Percentiles rank a stretch among this genome's conserved stretches.
Conservation (phyloP, 2,329 filamentous ascomycete genomes). For the Aspergillus calidoustus region DNA sequence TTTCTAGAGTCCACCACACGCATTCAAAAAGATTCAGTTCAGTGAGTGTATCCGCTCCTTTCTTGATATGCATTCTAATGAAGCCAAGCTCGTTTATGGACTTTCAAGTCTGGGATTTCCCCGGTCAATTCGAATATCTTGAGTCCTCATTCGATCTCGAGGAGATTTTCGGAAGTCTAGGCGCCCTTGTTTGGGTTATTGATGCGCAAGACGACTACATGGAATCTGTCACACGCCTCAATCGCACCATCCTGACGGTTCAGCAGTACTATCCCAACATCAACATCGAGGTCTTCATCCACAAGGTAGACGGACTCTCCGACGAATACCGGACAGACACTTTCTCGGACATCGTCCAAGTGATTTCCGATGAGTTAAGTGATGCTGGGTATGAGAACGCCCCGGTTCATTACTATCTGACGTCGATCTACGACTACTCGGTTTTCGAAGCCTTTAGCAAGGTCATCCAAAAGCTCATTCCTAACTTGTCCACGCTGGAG, state of each 20-base stretch:
- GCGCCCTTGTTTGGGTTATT: conserved; percentile 96
- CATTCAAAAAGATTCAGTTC: conserved; percentile 93
- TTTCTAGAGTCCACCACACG: conserved; percentile 94
- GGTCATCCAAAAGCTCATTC: conserved; percentile 96
- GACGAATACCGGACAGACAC: conserved; percentile 97
- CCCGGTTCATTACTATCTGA: conserved; percentile 92
- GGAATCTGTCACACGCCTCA: conserved; percentile 84
- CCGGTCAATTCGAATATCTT: conserved; percentile 91
- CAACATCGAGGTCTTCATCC: conserved; percentile 97
- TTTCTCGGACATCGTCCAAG: conserved; percentile 93
- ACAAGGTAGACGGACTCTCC: conserved; percentile 97
- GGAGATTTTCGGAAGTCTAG: conserved; percentile 90
- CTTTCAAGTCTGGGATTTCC: conserved; percentile 98
- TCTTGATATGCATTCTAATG: neutral
- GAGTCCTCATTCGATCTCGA: conserved; percentile 89
- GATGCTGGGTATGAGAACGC: conserved; percentile 93
- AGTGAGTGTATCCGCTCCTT: conserved; percentile 65
- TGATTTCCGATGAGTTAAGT: conserved; percentile 92
- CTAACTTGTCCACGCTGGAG: conserved; percentile 89
- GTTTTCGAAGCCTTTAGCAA: conserved; percentile 99
- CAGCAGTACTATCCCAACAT: conserved; percentile 89
- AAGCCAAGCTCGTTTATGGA: conserved; percentile 89
- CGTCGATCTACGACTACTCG: conserved; percentile 97
- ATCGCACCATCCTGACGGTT: conserved; percentile 85
- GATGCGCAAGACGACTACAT: conserved; percentile 98